Conservation (phyloP, 2,329 filamentous ascomycete genomes). For the Botrytis pseudocinerea region DNA sequence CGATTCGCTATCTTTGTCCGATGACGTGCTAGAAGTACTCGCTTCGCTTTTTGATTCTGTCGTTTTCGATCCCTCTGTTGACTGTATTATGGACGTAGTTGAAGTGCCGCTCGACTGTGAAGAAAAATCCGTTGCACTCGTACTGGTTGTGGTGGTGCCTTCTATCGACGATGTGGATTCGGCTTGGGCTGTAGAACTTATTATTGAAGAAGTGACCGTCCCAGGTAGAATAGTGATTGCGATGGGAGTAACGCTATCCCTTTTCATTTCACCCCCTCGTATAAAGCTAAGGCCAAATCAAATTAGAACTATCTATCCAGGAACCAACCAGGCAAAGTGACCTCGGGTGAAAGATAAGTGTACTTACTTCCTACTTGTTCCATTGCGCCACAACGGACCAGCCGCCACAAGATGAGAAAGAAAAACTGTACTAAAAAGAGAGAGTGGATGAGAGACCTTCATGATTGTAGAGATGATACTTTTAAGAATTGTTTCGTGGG, state of each 20-base stretch:
- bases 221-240: constrained; percentile 12
- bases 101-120: not conserved
- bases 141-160: not conserved
- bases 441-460: not conserved
- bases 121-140: not conserved
- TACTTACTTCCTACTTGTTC: constrained; percentile 17
- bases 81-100: not conserved
- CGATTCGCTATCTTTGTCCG: not conserved
- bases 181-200: not conserved
- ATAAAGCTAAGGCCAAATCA: not conserved
- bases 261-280: not conserved
- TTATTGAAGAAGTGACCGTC: not conserved
- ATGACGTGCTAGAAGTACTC: not conserved
- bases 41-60: not conserved
- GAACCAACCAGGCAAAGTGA: not conserved
- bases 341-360: not conserved
- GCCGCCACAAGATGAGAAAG: constrained; percentile 6
- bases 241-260: not conserved
- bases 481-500: not conserved
- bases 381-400: constrained; percentile 17
- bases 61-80: not conserved
- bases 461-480: not conserved
- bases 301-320: not conserved
- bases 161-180: not conserved
- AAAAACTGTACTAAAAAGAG: not conserved